Evolutionary conservation across 2,329 filamentous ascomycete genomes (phyloP), one percentile per base, ranked within the genome.

Genomic region (Trichoderma brevicompactum): DNA sequence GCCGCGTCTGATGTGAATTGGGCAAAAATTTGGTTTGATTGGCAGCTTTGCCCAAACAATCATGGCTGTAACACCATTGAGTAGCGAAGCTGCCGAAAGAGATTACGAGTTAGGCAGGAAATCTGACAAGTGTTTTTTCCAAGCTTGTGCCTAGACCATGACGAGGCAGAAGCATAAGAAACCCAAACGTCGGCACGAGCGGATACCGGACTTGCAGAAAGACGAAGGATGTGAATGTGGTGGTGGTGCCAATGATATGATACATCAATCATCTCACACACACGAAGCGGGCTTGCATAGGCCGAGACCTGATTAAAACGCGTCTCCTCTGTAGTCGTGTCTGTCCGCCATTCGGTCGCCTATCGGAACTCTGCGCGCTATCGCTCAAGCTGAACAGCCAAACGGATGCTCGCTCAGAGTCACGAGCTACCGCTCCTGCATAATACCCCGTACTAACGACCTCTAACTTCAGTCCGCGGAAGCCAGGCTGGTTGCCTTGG

Each of bases 371-470:
- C n/a, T 43, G 15, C 46, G 41, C n/a, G 38, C 48, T 36, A 19
- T 53, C 48, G 28, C 36, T 36, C 8, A 28, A 52, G 58, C 48
- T 43, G 58, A 52, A 32, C 23, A 61, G 44, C 56, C 56, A 62
- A 44, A 62, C 46, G 38, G 46, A 44, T 10, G 48, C 58, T 62
- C 38, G n/a, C 56, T n/a, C 58, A 44, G 5, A 36, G 48, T 44
- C 58, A 62, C 58, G 48, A 43, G 58, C 48, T 61, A 15, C 58
- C 15, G 28, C 54, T 59, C 17, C 55, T 59, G 55, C 55, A 59
- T 19, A 43, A 28, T 23, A 15, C 46, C n/a, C 23, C 48, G n/a
- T 44, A 7, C 23, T 56, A 56, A 12, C 23, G 23, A 13, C 23
- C n/a, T 62, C 28, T 44, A 17, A 62, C 46, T 32, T 17, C 23